Base-by-base conservation (phyloP, 257 asterid genomes). In the Solanum ossicruentum region DNA sequence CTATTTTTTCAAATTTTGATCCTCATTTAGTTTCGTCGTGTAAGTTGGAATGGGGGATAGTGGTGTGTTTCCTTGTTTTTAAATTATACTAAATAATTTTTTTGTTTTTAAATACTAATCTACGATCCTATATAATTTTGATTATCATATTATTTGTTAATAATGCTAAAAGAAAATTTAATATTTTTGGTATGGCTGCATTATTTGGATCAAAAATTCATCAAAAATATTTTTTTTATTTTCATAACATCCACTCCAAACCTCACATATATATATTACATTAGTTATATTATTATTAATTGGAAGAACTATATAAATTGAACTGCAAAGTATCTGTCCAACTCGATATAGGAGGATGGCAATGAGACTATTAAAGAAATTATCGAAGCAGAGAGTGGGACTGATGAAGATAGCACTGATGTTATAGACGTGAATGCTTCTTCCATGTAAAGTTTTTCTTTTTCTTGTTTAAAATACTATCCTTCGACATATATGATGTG, bases 311-410 rank as follows among this genome's bases (percentile, higher is more conserved):
- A 36, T 36, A 36, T 5, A 36, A 36, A 36, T 36, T 36, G 1
- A 36, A 36, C 41, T 36, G 41, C 6, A 36, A 36, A 36, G 41
- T 36, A 36, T 36, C 0, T 36, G 3, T 36, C 39, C 39, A 36
- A 36, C 39, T 36, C 5, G 6, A 36, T 36, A 36, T 36, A 36
- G 39, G 95, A 90, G 84, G 90, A 85, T 71, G 89, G 54, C 84
- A 81, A 85, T 54, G 92, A 85, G 84, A 66, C 92, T 39, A 81
- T 84, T 63, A 47, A 72, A 80, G 95, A 88, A 84, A 89, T 82
- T 86, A 84, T 88, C 16, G 89, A 57, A 66, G 92, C 86, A 85
- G 90, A 90, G 84, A 84, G 65, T 6, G 82, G 61, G 84, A 87
- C 85, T 67, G 80, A 16, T 49, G 86, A 75, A 23, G 86, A 81